These are phyloP conservation scores for Suillus subaureus DNA, from an alignment of 768 basidiomycete genomes.

Conservation along the genomic window DNA sequence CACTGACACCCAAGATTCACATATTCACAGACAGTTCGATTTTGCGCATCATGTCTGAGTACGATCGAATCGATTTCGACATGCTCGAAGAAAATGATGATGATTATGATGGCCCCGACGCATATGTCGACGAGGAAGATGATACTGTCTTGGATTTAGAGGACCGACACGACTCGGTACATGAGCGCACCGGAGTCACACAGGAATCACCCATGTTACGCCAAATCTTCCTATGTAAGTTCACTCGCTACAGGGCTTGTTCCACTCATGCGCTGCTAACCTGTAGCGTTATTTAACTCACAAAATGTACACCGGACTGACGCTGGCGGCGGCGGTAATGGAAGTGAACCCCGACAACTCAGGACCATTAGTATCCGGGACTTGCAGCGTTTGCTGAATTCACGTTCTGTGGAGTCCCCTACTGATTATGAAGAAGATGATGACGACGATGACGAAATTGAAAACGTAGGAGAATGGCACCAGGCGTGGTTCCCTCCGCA, in stretches of 20 bases:
- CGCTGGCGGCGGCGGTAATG: conserved; percentile 11
- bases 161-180: conserved; percentile 13
- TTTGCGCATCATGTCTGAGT: conserved; percentile 19
- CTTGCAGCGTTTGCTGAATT: conserved; percentile 25
- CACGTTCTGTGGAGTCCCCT: conserved; percentile 12
- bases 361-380: conserved; percentile 25
- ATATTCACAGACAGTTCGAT: neutral
- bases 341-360: conserved; percentile 7
- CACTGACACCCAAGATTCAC: neutral
- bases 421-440: conserved; percentile 46
- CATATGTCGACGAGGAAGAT: conserved; percentile 33
- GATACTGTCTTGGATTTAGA: conserved; percentile 39
- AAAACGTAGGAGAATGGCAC: conserved; percentile 22
- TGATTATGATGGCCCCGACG: conserved; percentile 37
- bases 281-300: conserved; percentile 31
- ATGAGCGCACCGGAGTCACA: conserved; percentile 2
- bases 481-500: conserved; percentile 40
- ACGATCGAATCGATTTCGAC: conserved; percentile 22
- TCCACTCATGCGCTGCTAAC: conserved; percentile 7
- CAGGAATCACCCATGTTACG: conserved; percentile 16
- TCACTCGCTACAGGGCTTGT: neutral
- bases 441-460: conserved; percentile 37
- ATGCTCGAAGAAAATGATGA: conserved; percentile 33
- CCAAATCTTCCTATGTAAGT: conserved; percentile 34
- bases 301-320: conserved; percentile 23